Evolutionary conservation across 2,329 filamentous ascomycete genomes (phyloP).

Genomic region (Aureobasidium namibiae): DNA sequence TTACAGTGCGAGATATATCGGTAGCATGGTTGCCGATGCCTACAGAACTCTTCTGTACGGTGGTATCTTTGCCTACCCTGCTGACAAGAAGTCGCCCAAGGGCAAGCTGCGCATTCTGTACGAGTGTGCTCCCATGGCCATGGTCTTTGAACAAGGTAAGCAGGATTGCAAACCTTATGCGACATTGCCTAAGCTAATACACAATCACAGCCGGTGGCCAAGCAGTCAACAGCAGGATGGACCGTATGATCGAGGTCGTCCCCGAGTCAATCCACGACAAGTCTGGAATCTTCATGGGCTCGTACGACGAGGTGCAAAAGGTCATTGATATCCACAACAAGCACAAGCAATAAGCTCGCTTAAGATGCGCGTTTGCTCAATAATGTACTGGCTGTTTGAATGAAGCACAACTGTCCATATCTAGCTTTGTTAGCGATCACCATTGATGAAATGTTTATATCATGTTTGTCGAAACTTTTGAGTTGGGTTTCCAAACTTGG

Average conservation of each 20-base stretch:
- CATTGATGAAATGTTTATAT: neutral
- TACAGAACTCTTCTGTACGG: slow-evolving; percentile 94
- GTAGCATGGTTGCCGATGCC: slow-evolving; percentile 95
- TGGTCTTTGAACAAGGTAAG: slow-evolving; percentile 96
- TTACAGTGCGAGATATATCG: slow-evolving; percentile 92
- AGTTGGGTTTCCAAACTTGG: neutral
- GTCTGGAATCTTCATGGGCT: slow-evolving; percentile 93
- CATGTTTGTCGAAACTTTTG: too few species aligned
- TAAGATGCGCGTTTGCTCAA: neutral
- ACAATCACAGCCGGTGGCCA: slow-evolving; percentile 66
- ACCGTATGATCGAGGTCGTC: slow-evolving; percentile 78
- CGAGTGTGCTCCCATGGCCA: slow-evolving; percentile 97
- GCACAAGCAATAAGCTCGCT: slow-evolving; percentile 20
- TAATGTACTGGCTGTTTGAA: neutral
- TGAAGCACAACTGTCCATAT: neutral
- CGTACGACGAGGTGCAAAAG: slow-evolving; percentile 90
- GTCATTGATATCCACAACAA: slow-evolving; percentile 75
- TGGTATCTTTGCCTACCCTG: slow-evolving; percentile 94
- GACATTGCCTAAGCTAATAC: slow-evolving; percentile 6
- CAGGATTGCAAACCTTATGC: slow-evolving; percentile 24
- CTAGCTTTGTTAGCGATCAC: slow-evolving; percentile 1
- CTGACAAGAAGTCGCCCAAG: slow-evolving; percentile 97
- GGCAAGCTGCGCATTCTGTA: slow-evolving; percentile 96
- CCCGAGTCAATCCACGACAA: slow-evolving; percentile 92
- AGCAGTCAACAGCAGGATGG: slow-evolving; percentile 85